A percentile compares a stretch with the other conserved stretches of the same genome.
These are phyloP conservation scores for Achaetomiella virescens DNA, from an alignment of 495 filamentous ascomycete species.

Conservation along the genomic window DNA sequence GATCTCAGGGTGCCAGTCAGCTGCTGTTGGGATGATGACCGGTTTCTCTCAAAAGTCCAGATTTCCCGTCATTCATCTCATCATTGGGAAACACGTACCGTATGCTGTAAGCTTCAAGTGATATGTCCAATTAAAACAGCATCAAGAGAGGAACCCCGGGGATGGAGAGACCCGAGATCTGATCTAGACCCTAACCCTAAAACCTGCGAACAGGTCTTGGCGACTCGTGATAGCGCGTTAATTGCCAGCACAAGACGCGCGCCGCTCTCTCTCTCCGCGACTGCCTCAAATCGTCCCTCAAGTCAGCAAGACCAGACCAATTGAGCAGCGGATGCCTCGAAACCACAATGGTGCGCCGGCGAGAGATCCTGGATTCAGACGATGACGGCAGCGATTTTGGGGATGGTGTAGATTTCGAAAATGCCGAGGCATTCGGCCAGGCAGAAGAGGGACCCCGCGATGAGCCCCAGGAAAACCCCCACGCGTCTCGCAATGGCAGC, in stretches of 20 bases:
- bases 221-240: conserved; percentile 10
- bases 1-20: no score
- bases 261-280: background rate
- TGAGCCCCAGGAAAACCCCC: conserved; percentile 1
- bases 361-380: conserved; percentile 29
- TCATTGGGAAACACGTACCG: no score
- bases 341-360: conserved; percentile 15
- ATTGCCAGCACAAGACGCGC: background rate
- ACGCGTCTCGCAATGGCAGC: conserved; percentile 7
- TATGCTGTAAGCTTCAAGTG: no score
- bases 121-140: no score
- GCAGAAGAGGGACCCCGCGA: background rate
- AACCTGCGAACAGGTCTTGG: background rate
- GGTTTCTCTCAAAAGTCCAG: no score
- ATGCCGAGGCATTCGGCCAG: background rate
- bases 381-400: conserved; percentile 25
- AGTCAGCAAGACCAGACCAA: background rate
- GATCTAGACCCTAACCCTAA: background rate
- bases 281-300: background rate
- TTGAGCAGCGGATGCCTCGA: background rate
- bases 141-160: no score
- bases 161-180: no score
- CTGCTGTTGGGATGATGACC: no score
- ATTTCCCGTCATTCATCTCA: no score
- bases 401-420: background rate